A percentile compares a stretch with the other conserved stretches of the same genome.
phyloP scores from a whole-genome alignment of 2,329 filamentous ascomycete species.

The Parafenestella ontariensis region DNA sequence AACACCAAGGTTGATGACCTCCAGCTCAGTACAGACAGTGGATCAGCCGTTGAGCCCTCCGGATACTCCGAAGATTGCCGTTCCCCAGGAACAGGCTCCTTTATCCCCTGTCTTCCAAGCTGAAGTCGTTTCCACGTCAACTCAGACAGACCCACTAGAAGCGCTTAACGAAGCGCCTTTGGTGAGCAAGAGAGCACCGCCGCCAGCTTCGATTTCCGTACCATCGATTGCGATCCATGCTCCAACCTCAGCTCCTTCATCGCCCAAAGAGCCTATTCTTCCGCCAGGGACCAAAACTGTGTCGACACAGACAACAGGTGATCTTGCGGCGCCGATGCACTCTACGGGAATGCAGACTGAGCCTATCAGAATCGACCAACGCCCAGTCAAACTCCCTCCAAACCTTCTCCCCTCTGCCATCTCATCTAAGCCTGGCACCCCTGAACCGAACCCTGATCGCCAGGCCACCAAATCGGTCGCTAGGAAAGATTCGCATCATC shows the following conservation, averaged over 20 bases:
- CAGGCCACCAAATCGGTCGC: constrained; percentile 2
- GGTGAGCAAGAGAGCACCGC: constrained; percentile 32
- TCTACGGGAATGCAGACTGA: constrained; percentile 82
- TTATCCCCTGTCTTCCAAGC: constrained; percentile 41
- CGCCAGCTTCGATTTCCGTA: constrained; percentile 60
- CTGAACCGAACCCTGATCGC: constrained; percentile 31
- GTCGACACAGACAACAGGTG: constrained; percentile 76
- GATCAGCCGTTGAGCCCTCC: constrained; percentile 70
- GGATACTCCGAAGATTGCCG: constrained; percentile 64
- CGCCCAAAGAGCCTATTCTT: constrained; percentile 77
- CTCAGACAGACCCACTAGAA: constrained; percentile 62
- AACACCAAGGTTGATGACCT: constrained; percentile 62
- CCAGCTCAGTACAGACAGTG: constrained; percentile 67
- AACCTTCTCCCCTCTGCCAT: constrained; percentile 83
- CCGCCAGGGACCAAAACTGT: constrained; percentile 83
- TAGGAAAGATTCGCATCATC: constrained; percentile 25
- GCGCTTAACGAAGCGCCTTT: constrained; percentile 38
- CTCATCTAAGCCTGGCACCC: constrained; percentile 58
- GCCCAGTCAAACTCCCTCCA: constrained; percentile 74
- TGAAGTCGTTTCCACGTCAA: constrained; percentile 64
- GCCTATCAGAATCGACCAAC: constrained; percentile 82
- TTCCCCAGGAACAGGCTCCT: constrained; percentile 53
- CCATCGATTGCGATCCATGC: constrained; percentile 93
- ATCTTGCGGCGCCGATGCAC: constrained; percentile 54
- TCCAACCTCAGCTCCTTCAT: constrained; percentile 78